Evolutionary conservation across 2,329 filamentous ascomycete genomes (phyloP), one percentile per base, ranked within the genome.

Genomic region (Leptographium lundbergii): DNA sequence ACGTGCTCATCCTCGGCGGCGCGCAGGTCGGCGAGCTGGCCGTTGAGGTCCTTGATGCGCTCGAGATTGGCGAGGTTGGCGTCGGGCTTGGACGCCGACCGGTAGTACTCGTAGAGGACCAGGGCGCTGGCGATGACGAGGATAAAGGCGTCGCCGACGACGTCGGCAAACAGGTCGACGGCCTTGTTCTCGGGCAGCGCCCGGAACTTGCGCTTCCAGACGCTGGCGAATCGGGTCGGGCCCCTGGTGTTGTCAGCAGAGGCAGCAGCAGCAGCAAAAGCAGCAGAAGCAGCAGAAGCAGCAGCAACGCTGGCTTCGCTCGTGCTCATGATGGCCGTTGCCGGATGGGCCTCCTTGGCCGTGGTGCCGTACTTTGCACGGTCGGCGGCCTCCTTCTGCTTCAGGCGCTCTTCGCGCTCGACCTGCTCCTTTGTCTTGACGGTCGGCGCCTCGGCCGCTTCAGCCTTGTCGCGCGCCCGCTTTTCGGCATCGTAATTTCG

Each of bases 111-210:
- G 68, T 81, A 86, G 42, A 85, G 70, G 59, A 86, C 77, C 56
- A 86, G 68, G 24, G 69, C 75, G 17, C 74, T 72, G 7, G 81
- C 83, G 29, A 86, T 81, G 6, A 75, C 66, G 24, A 86, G 74
- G 61, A 86, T 85, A 66, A 86, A 86, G 19, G 74, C 72, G 63
- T 86, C 83, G 48, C 83, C 83, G 56, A 82, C 72, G 19, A 86
- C 82, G 65, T 86, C 83, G 50, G 83, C 84, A 65, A 86, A 86
- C 9, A 86, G 71, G 65, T 86, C 82, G 13, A 86, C 83, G 10
- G 83, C 83, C 69, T 86, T 86, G 19, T 70, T 75, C 66, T 86
- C 83, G 11, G 83, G 81, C n/a, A 86, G 71, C 7, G 82, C 70
- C 57, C 83, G 73, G 66, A 86, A 86, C 66, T 80, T 82, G 60